Conservation (phyloP, 768 basidiomycete genomes). For the Hygrocybe punicea region DNA sequence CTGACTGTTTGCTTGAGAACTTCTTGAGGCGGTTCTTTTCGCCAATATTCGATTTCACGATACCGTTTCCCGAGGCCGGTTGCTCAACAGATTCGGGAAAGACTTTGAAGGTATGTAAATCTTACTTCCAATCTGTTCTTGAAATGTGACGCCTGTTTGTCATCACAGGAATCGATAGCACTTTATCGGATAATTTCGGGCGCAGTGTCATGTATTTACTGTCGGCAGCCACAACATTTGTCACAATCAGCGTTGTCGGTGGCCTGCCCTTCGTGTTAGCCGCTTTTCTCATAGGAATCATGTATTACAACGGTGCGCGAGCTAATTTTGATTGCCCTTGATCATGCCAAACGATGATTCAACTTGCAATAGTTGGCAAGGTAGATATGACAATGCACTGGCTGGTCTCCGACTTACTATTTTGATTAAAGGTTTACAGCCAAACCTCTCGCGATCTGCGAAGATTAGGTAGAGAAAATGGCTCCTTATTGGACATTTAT, state of each 20-base stretch:
- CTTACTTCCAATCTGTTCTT: slow-evolving; percentile 14
- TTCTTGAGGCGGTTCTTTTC: slow-evolving; percentile 79
- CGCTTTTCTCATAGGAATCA: slow-evolving; percentile 47
- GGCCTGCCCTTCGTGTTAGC: slow-evolving; percentile 71
- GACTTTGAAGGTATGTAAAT: slow-evolving; percentile 70
- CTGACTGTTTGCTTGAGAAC: slow-evolving; percentile 29
- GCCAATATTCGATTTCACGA: slow-evolving; percentile 92
- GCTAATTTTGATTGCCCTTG: background rate
- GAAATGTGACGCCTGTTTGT: slow-evolving; percentile 12
- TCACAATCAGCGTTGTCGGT: slow-evolving; percentile 75
- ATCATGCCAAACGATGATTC: background rate
- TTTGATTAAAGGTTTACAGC: slow-evolving; percentile 47
- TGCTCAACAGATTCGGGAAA: slow-evolving; percentile 83
- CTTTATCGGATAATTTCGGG: slow-evolving; percentile 80
- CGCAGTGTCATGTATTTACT: slow-evolving; percentile 69
- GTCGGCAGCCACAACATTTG: slow-evolving; percentile 66
- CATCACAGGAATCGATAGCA: slow-evolving; percentile 70
- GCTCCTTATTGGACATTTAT: background rate
- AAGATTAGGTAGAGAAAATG: slow-evolving; percentile 52
- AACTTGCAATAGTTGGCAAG: slow-evolving; percentile 33
- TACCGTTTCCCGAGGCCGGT: slow-evolving; percentile 79
- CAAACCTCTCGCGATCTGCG: slow-evolving; percentile 88
- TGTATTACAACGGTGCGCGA: slow-evolving; percentile 70
- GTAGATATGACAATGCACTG: slow-evolving; percentile 16
- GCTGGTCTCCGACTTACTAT: background rate